phyloP scores from a whole-genome alignment of 169 alveolate genomes.

The Eimeria brunetti region DNA sequence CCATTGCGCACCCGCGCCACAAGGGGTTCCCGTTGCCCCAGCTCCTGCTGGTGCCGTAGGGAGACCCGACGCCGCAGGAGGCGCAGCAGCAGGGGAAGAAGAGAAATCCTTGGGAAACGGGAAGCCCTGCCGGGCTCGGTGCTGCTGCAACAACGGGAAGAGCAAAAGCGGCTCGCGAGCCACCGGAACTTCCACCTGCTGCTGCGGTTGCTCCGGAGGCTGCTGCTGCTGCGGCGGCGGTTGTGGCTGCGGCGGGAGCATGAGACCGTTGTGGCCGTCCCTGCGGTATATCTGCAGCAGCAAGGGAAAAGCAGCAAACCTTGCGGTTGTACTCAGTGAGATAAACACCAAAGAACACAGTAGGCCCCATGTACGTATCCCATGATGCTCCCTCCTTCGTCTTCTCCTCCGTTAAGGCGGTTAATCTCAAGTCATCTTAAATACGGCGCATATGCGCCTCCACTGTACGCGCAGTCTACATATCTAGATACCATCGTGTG shows the following conservation, averaged over 20 bases:
- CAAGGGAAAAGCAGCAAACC: not conserved
- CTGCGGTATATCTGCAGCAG: constrained; percentile 59
- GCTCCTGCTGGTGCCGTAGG: constrained; percentile 31
- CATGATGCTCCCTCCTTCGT: not conserved
- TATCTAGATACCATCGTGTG: too few relatives aligned
- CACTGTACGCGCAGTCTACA: not conserved
- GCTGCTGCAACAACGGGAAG: constrained; percentile 70
- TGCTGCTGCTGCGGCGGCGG: constrained; percentile 47
- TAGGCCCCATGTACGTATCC: not conserved
- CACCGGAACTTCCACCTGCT: constrained; percentile 9
- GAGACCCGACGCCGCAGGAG: constrained; percentile 39
- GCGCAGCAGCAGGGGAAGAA: constrained; percentile 14
- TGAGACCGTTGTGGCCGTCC: constrained; percentile 25
- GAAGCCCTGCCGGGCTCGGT: constrained; percentile 53
- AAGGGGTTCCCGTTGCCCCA: not conserved
- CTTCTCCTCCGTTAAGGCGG: not conserved
- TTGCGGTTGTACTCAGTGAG: not conserved
- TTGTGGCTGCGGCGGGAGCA: constrained; percentile 26
- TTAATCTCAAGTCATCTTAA: not conserved
- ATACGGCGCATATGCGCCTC: not conserved
- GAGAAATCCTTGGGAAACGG: constrained; percentile 12
- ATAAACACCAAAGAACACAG: not conserved
- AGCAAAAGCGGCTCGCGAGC: constrained; percentile 50
- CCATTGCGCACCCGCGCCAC: constrained; percentile 70
- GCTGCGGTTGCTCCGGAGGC: constrained; percentile 16